Base-by-base conservation (phyloP, 352 stramenopile species). In the Pythium diclinum region DNA sequence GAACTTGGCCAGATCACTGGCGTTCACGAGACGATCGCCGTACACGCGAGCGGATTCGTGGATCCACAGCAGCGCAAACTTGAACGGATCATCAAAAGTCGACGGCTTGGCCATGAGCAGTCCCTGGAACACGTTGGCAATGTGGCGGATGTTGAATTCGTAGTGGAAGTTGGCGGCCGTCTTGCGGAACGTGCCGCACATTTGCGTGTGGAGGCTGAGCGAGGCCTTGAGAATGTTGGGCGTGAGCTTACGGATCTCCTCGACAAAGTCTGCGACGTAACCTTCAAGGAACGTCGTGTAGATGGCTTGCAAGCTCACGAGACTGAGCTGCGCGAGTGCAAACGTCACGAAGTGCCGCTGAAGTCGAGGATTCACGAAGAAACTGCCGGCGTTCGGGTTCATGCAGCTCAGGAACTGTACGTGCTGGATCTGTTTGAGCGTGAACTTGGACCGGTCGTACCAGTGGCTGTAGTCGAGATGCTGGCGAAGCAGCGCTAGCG, bases 91-190 rank as follows among this genome's bases (percentile, higher is more conserved):
- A 56, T 94, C 81, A 66, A 95, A 94, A 3, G 68, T 86, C 6
- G 83, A 74, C 19, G 92, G 88, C 42, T 92, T 89, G 8, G 90
- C 89, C 56, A 97, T 87, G 8, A 98, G 68, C 25, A 98, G 59
- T 6, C 95, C 95, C 72, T 98, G 94, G 57, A 99, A 98, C 4
- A 99, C 90, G 60, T 97, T 98, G 8, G 83, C 88, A 3, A 99
- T 73, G 69, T 99, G 91, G 8, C 96, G 87, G 56, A 98, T 97
- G 71, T 98, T 98, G 71, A 98, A 99, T 57, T 99, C 94, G 68
- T 98, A 99, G 72, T 99, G 95, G 61, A 98, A 99, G 53, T 99
- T 98, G 6, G 84, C 79, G 0, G 95, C 95, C 0, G 94, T 98
- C 72, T 98, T 98, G 10, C 91, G 77, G 68, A 98, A 95, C 2